These are phyloP conservation scores for Ajuga chamaepitys DNA, from an alignment of 257 asterid genomes.

Conservation along the genomic window DNA sequence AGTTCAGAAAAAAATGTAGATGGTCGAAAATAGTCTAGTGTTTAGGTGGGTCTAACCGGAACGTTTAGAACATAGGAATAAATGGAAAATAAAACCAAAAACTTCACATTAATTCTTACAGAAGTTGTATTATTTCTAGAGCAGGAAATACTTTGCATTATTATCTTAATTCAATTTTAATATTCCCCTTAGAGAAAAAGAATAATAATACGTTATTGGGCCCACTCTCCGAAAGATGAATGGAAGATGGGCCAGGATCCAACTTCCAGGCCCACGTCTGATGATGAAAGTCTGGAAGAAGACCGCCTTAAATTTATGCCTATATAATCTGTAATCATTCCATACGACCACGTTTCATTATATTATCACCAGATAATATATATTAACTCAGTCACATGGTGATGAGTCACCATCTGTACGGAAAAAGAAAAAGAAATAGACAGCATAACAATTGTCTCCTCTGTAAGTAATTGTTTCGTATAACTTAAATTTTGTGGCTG, in stretches of 20 bases:
- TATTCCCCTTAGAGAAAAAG: too few relatives aligned
- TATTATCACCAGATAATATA: constrained; percentile 6
- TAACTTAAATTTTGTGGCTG: too few relatives aligned
- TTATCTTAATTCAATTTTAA: too few relatives aligned
- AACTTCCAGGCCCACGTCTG: constrained; percentile 14
- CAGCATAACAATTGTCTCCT: background rate
- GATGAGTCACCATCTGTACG: constrained; percentile 18
- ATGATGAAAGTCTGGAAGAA: background rate
- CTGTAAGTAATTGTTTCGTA: background rate
- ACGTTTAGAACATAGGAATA: too few relatives aligned
- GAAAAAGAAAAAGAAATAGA: background rate
- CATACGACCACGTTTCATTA: constrained; percentile 22
- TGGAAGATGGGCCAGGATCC: constrained; percentile 10
- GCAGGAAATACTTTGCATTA: too few relatives aligned
- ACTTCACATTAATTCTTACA: too few relatives aligned
- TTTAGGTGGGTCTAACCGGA: too few relatives aligned
- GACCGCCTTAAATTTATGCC: background rate
- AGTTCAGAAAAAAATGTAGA: too few relatives aligned
- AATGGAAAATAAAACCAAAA: too few relatives aligned
- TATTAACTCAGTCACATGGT: constrained; percentile 6
- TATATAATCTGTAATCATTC: background rate
- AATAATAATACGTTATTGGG: background rate
- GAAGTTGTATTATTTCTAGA: too few relatives aligned
- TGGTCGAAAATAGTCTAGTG: too few relatives aligned
- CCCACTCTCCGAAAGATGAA: constrained; percentile 9